Evolutionary conservation across 2,329 filamentous ascomycete species (phyloP), one percentile per base, ranked within the genome.

Genomic region (Coniochaeta sp.): DNA sequence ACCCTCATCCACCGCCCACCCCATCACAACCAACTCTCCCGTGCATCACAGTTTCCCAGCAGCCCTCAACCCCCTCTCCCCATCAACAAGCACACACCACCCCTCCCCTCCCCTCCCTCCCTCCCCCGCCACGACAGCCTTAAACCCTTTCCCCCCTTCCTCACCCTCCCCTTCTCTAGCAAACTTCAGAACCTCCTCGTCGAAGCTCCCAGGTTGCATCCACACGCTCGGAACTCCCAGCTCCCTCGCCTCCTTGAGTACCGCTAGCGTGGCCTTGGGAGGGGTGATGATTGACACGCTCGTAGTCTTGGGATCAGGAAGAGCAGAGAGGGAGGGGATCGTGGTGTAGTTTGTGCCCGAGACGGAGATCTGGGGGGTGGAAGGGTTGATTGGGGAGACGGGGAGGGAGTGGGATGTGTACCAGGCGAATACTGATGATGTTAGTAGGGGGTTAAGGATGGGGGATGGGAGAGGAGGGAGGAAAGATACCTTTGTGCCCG

Each of bases 201-300:
- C 84, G 64, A 87, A 97, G 14, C 83, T 91, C 1, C 92, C 94
- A 0, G 94, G 94, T 71, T 97, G 94, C 58, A 97, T 72, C 87
- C 89, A 96, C 5, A 96, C 84, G 24, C 88, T 79, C 16, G 81
- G 78, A 42, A 95, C 72, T 3, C 91, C 85, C 10, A 87, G 75
- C 52, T 79, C 74, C 67, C 85, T 87, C 0, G 92, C 94, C 67
- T 95, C 87, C 56, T 83, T 75, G 35, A 97, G 73, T 7, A 95
- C 74, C 61, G 83, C 72, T 53, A 85, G 77, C 1, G 94, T 96
- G 27, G 89, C 83, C 2, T 77, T 69, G 0, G 94, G 92, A 3
- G 89, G 89, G 12, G 94, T 97, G 65, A 97, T 90, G 62, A 97
- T 81, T 30, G 87, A 92, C 12, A 97, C 75, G 4, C 85, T 85